A percentile compares a stretch with the other conserved stretches of the same genome.
Evolutionary conservation across 2,329 filamentous ascomycete genomes (phyloP).

Genomic region (Amesomyces nigricolor): DNA sequence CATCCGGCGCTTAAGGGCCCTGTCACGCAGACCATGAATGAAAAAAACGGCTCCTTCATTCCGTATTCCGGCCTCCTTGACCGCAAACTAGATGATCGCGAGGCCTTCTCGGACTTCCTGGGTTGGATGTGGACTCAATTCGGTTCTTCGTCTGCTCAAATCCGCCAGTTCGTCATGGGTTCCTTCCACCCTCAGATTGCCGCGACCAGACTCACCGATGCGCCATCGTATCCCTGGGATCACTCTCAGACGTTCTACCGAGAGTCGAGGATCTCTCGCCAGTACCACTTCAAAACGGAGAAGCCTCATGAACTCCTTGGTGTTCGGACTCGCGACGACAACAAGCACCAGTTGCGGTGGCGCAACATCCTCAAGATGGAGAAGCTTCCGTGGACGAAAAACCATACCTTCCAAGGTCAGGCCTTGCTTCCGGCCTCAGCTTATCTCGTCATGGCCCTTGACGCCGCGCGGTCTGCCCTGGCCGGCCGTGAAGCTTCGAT

Average conservation of each 20-base stretch:
- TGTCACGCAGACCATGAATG: conserved; percentile 32
- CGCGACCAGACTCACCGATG: conserved; percentile 19
- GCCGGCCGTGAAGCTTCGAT: conserved; percentile 25
- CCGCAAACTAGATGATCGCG: conserved; percentile 29
- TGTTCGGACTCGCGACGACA: conserved; percentile 35
- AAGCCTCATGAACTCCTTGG: conserved; percentile 36
- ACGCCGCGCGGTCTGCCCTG: conserved; percentile 34
- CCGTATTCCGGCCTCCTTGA: conserved; percentile 32
- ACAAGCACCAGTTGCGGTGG: conserved; percentile 35
- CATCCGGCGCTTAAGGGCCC: conserved; percentile 42
- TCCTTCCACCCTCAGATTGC: conserved; percentile 24
- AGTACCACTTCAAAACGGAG: conserved; percentile 35
- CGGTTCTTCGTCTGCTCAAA: conserved; percentile 21
- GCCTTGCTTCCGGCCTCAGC: conserved; percentile 43
- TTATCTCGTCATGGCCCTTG: conserved; percentile 43
- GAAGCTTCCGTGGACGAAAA: conserved; percentile 37
- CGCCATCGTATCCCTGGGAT: conserved; percentile 46
- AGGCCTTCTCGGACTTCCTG: conserved; percentile 32
- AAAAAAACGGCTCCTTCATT: conserved; percentile 13
- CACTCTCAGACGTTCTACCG: conserved; percentile 40
- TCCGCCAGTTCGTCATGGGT: conserved; percentile 25
- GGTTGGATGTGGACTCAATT: conserved; percentile 33
- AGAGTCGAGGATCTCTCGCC: conserved; percentile 38
- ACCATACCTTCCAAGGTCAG: conserved; percentile 40
- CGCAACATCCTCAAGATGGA: conserved; percentile 36